Base-by-base conservation (phyloP, 371 early-diverging fungal species). In the Zychaea mexicana region DNA sequence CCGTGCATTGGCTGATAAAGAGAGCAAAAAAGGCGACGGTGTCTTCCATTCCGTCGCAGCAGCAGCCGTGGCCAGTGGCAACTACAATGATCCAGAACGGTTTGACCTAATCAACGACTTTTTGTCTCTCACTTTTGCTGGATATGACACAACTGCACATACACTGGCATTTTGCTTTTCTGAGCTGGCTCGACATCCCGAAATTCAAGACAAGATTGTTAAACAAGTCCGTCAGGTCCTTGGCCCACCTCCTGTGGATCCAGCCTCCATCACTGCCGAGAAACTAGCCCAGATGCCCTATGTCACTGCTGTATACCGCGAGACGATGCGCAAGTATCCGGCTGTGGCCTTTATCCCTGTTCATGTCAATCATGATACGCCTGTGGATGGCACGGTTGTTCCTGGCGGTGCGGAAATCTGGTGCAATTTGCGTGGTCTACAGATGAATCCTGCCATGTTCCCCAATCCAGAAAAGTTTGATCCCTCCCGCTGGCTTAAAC, bases 311-410 rank as follows among this genome's bases (percentile, higher is more conserved):
- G 69, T 82, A 4, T 79, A 78, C 19, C 72, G 74, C 19, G 83
- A 82, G 62, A 73, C 83, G 0, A 64, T 79, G 61, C 71, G 83
- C 3, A 79, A 77, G 38, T 82, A 82, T 33, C 83, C 83, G 12
- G 83, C 79, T 10, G 79, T 79, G 15, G 79, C 70, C 0, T 76
- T 82, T 56, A 79, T 79, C 32, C 77, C 79, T n/a, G 74, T 74
- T 2, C 79, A 82, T 65, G 79, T 77, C n/a, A 82, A 79, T 39
- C 57, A 64, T 17, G 76, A 76, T 28, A 76, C 71, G 0, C 8
- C 60, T 0, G 82, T 78, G 5, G 79, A 77, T 61, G 80, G 78
- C 24, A 62, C 57, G 0, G 38, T 77, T 2, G 77, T 82, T 1
- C 78, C 83, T 10, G 72, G 54, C 2, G 76, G 73, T 12, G 68